These are phyloP conservation scores for Penstemon davidsonii DNA, from an alignment of 257 asterid species.

Conservation along the genomic window DNA sequence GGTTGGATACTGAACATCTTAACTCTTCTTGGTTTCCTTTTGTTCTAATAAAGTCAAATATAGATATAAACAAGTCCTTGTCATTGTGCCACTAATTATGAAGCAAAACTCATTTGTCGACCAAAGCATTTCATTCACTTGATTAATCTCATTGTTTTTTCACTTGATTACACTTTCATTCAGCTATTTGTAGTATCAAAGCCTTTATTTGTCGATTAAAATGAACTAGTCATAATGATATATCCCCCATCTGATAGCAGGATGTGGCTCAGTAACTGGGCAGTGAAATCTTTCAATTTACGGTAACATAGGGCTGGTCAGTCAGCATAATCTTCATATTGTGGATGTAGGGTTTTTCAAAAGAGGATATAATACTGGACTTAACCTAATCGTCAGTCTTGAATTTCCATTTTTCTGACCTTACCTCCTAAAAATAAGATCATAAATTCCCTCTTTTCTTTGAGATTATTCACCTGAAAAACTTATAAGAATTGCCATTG, in stretches of 20 bases:
- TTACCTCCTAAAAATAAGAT: not conserved
- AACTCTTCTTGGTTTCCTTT: not conserved
- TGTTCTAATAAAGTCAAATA: not conserved
- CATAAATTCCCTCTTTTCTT: too few species aligned
- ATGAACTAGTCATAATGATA: too few species aligned
- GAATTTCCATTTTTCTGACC: not conserved
- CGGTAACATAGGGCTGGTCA: not conserved
- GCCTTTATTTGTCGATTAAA: too few species aligned
- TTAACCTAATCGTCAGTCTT: not conserved
- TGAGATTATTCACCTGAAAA: too few species aligned
- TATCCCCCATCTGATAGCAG: too few species aligned
- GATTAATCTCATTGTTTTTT: not conserved
- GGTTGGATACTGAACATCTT: constrained; percentile 4
- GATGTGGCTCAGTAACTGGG: not conserved
- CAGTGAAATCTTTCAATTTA: not conserved
- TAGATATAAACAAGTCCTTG: not conserved
- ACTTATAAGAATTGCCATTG: too few species aligned
- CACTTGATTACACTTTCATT: not conserved
- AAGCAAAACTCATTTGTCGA: not conserved
- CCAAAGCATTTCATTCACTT: not conserved
- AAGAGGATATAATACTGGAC: too few species aligned
- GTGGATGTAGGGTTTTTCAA: too few species aligned
- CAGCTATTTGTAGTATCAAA: not conserved
- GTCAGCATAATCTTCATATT: too few species aligned
- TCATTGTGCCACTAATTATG: constrained; percentile 2